Evolutionary conservation across 805 yeast genomes (phyloP).

Genomic region (Geotrichum ghanense): DNA sequence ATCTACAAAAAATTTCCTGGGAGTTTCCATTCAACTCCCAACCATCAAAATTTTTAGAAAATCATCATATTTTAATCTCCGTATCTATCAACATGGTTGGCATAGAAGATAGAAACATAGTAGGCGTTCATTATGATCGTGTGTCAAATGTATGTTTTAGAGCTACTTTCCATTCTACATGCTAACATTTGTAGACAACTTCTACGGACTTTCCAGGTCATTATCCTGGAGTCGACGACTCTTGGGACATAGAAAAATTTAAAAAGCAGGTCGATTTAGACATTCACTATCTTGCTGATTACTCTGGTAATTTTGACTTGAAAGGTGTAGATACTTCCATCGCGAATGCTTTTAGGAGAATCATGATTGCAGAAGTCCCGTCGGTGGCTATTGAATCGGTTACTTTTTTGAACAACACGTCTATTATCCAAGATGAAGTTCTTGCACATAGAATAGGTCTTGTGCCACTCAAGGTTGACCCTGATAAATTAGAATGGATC

Average conservation of each 20-base stretch:
- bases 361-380: conserved; percentile 95
- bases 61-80: neutral
- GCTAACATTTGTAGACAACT: conserved; percentile 31
- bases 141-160: conserved; percentile 52
- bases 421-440: conserved; percentile 95
- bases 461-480: conserved; percentile 82
- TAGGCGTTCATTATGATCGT: conserved; percentile 81
- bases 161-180: neutral
- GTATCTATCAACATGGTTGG: neutral
- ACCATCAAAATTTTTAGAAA: too few species aligned
- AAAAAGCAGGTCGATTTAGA: conserved; percentile 55
- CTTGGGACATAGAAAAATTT: conserved; percentile 81
- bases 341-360: conserved; percentile 93
- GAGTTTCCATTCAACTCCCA: neutral
- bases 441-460: conserved; percentile 91
- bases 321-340: conserved; percentile 81
- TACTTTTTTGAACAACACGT: conserved; percentile 84
- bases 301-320: conserved; percentile 72
- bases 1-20: neutral
- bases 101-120: conserved; percentile 36
- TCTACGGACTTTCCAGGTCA: conserved; percentile 92
- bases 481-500: conserved; percentile 80
- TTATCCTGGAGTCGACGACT: conserved; percentile 45
- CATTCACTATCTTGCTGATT: conserved; percentile 47
- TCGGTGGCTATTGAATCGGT: conserved; percentile 91